These are phyloP conservation scores for Pseudonitzschia delicatissima DNA, from an alignment of 108 stramenopile species.

Conservation along the genomic window DNA sequence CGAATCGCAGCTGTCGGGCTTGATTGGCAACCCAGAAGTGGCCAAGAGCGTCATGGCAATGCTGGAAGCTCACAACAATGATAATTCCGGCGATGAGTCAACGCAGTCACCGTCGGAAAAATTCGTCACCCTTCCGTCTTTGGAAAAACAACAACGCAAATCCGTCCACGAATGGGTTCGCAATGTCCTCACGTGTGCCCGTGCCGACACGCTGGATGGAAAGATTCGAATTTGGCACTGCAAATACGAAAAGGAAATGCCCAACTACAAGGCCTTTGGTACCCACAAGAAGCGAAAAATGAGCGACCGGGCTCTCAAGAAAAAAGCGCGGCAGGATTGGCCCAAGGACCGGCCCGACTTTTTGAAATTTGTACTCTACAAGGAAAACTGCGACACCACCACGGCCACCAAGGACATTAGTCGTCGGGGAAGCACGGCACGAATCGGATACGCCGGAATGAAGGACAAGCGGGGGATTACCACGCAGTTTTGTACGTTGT, in stretches of 20 bases:
- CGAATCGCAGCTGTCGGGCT: constrained; percentile 17
- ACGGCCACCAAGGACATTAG: constrained; percentile 73
- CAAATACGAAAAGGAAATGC: constrained; percentile 67
- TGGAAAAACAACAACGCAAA: constrained; percentile 63
- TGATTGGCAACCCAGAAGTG: constrained; percentile 27
- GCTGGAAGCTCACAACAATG: constrained; percentile 24
- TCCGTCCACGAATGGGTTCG: constrained; percentile 63
- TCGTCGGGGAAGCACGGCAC: constrained; percentile 44
- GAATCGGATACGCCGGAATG: constrained; percentile 84
- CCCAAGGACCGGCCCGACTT: constrained; percentile 70
- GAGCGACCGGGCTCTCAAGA: constrained; percentile 26
- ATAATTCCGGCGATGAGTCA: constrained; percentile 1
- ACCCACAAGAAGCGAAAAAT: constrained; percentile 23
- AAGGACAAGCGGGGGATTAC: constrained; percentile 93
- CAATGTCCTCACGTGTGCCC: constrained; percentile 41
- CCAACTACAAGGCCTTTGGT: constrained; percentile 52
- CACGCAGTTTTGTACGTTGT: constrained; percentile 82
- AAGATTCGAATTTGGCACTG: constrained; percentile 74
- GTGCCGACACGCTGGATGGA: constrained; percentile 66
- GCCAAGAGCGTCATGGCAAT: constrained; percentile 45
- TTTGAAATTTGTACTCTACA: constrained; percentile 84
- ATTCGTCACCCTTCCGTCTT: constrained; percentile 50
- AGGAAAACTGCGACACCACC: constrained; percentile 86
- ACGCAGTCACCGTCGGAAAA: constrained; percentile 23
- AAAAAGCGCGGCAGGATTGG: constrained; percentile 44